Evolutionary conservation across 192 early-diverging fungal species (phyloP).

Genomic region (Coemansia sp.): DNA sequence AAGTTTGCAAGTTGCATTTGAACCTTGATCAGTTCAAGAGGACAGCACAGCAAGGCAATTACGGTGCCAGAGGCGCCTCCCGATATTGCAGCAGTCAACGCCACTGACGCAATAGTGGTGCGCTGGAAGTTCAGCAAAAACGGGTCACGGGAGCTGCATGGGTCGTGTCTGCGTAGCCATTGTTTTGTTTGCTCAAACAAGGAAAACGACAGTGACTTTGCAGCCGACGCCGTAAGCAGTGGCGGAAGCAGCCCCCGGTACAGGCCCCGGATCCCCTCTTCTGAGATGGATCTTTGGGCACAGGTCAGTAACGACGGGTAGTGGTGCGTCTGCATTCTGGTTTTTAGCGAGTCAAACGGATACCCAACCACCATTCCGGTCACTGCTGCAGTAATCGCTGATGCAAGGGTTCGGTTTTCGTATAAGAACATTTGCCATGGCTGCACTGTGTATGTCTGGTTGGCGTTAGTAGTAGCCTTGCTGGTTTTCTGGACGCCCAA

Average conservation of each 20-base stretch:
- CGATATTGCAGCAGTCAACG: slow-evolving; percentile 50
- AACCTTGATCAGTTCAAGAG: slow-evolving; percentile 76
- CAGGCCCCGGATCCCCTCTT: slow-evolving; percentile 83
- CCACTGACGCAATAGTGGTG: slow-evolving; percentile 48
- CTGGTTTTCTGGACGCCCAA: slow-evolving; percentile 1
- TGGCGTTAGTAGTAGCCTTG: background rate
- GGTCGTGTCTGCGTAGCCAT: slow-evolving; percentile 44
- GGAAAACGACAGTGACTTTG: slow-evolving; percentile 89
- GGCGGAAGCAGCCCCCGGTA: slow-evolving; percentile 85
- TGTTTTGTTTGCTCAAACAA: slow-evolving; percentile 77
- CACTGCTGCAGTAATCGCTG: slow-evolving; percentile 70
- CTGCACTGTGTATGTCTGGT: background rate
- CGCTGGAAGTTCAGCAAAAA: slow-evolving; percentile 42
- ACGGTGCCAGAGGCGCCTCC: slow-evolving; percentile 65
- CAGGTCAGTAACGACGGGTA: slow-evolving; percentile 79
- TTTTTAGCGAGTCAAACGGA: slow-evolving; percentile 95
- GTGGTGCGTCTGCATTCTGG: slow-evolving; percentile 91
- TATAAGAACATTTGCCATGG: slow-evolving; percentile 36
- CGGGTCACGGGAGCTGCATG: background rate
- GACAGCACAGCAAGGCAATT: slow-evolving; percentile 69
- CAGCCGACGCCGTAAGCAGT: slow-evolving; percentile 75
- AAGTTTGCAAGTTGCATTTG: slow-evolving; percentile 70
- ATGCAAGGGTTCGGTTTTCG: slow-evolving; percentile 64
- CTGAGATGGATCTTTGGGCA: slow-evolving; percentile 68
- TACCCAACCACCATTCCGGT: slow-evolving; percentile 68